These are phyloP conservation scores for Lithohypha guttulata DNA, from an alignment of 2,329 filamentous ascomycete genomes.

Conservation along the genomic window DNA sequence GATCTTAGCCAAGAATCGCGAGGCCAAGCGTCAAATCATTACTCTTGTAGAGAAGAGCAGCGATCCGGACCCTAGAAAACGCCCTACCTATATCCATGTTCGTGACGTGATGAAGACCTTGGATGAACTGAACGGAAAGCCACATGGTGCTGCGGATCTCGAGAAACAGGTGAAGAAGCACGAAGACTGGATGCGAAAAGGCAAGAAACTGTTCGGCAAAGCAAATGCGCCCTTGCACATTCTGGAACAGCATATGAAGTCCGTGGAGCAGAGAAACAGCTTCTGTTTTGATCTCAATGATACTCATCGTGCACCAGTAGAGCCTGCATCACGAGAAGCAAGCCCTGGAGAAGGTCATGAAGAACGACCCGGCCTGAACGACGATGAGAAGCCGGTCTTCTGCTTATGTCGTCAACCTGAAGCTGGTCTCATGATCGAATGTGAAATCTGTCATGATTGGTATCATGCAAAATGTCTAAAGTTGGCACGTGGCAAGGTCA, in stretches of 20 bases:
- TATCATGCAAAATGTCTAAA: constrained; percentile 98
- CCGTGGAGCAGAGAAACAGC: constrained; percentile 77
- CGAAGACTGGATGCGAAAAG: constrained; percentile 98
- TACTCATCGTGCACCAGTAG: constrained; percentile 77
- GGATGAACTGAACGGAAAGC: constrained; percentile 84
- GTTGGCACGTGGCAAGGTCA: constrained; percentile 93
- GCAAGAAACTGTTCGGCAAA: constrained; percentile 96
- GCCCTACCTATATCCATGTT: constrained; percentile 84
- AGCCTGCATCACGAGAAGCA: constrained; percentile 79
- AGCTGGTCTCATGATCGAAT: constrained; percentile 99
- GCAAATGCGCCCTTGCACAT: constrained; percentile 96
- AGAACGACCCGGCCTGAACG: constrained; percentile 39
- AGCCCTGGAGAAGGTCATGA: constrained; percentile 47
- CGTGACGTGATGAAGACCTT: constrained; percentile 78
- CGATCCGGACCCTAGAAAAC: constrained; percentile 61
- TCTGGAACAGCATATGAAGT: constrained; percentile 84
- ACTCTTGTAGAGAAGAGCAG: constrained; percentile 70
- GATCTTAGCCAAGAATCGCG: constrained; percentile 89
- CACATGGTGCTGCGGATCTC: constrained; percentile 77
- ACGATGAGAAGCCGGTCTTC: constrained; percentile 68
- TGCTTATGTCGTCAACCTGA: constrained; percentile 91
- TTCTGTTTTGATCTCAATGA: constrained; percentile 88
- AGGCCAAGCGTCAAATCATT: constrained; percentile 80
- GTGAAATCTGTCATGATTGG: constrained; percentile 96
- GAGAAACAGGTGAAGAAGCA: constrained; percentile 91